Evolutionary conservation across 1,139 yeast genomes (phyloP).

Genomic region (Blastobotrys illinoisensis): DNA sequence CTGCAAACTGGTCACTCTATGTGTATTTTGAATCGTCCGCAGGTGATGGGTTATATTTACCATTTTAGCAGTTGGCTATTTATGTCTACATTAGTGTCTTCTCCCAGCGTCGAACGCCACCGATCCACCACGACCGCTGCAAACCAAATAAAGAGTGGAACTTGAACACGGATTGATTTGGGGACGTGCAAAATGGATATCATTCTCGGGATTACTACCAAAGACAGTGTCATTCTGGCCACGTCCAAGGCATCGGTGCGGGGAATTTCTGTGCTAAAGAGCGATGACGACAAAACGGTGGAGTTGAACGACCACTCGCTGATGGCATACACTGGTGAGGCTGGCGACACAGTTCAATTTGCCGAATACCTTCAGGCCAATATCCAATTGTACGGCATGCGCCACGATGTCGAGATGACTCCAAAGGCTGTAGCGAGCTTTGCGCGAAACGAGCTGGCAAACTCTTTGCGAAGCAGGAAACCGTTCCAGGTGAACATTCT

Average conservation of each 20-base stretch:
- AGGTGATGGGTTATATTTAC: too few species aligned
- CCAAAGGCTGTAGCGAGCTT: constrained; percentile 76
- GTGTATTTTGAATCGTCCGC: too few species aligned
- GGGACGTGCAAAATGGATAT: constrained; percentile 60
- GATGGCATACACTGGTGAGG: constrained; percentile 90
- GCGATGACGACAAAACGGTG: constrained; percentile 84
- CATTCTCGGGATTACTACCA: constrained; percentile 75
- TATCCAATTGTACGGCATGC: constrained; percentile 78
- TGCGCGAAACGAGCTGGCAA: constrained; percentile 83
- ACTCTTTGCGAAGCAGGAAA: constrained; percentile 79
- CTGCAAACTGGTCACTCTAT: too few species aligned
- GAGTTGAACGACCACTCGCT: constrained; percentile 68
- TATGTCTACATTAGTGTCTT: too few species aligned
- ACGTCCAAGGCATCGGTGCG: constrained; percentile 92
- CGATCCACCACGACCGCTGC: too few species aligned
- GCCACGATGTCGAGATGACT: constrained; percentile 72
- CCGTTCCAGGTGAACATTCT: constrained; percentile 92
- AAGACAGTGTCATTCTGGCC: constrained; percentile 78
- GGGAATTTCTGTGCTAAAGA: constrained; percentile 85
- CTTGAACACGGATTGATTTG: neutral
- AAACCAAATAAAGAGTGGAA: neutral
- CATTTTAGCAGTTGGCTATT: too few species aligned
- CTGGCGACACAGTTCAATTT: constrained; percentile 95
- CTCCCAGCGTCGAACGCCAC: too few species aligned
- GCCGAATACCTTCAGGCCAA: constrained; percentile 94